Conservation (phyloP, 78 protist genomes). For the Dictyostelium discoideum region DNA sequence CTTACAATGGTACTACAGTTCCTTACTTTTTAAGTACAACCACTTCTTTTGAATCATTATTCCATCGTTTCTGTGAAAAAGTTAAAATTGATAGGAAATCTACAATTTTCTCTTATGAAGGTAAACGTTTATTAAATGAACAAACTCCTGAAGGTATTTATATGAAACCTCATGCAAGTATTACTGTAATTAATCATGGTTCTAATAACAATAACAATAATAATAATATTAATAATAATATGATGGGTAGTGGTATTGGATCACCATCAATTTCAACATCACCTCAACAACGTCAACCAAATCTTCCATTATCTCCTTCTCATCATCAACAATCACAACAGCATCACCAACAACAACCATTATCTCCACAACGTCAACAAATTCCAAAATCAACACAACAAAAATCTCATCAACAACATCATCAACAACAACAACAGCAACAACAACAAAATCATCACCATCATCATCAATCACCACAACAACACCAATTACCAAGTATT, state of each 20-base stretch:
- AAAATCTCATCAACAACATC: not conserved
- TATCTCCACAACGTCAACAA: not conserved
- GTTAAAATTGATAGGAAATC: not conserved
- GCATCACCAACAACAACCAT: not conserved
- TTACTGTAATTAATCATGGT: not conserved
- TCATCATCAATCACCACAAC: not conserved
- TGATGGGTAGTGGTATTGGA: not conserved
- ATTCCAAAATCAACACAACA: not conserved
- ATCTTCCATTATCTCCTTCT: not conserved
- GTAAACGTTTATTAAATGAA: slow-evolving; percentile 15
- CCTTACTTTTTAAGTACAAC: slow-evolving; percentile 50
- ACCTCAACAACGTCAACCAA: not conserved
- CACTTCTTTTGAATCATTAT: slow-evolving; percentile 45
- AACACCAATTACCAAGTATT: not conserved
- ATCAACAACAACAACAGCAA: not conserved
- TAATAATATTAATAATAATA: not conserved
- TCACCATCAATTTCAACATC: not conserved
- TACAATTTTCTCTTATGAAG: slow-evolving; percentile 8
- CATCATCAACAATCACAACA: not conserved
- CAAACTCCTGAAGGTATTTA: slow-evolving; percentile 50
- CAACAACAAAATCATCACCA: not conserved
- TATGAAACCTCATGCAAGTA: slow-evolving; percentile 48
- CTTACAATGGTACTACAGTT: slow-evolving; percentile 8
- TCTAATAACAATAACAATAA: not conserved
- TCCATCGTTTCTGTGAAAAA: slow-evolving; percentile 69